phyloP scores from a whole-genome alignment of 768 basidiomycete species.

The Lactifluus piperatus region DNA sequence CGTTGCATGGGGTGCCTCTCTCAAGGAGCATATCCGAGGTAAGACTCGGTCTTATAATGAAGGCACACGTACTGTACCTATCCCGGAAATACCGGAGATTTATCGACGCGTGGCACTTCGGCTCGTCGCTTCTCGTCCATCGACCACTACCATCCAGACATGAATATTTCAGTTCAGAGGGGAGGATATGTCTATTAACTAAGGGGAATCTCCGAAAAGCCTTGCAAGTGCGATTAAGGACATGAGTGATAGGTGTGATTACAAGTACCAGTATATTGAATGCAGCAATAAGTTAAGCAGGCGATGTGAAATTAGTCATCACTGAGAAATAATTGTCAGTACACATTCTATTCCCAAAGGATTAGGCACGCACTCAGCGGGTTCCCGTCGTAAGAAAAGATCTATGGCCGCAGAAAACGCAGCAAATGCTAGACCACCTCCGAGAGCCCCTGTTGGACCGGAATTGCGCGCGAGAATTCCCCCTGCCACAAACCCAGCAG shows the following conservation, averaged over 20 bases:
- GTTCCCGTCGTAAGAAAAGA: slow-evolving; percentile 68
- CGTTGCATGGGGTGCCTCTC: neutral
- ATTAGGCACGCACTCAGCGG: slow-evolving; percentile 53
- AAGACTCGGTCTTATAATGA: neutral
- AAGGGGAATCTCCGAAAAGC: neutral
- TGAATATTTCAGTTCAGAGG: neutral
- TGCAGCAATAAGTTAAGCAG: slow-evolving; percentile 3
- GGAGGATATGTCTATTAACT: neutral
- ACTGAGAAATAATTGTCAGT: slow-evolving; percentile 4
- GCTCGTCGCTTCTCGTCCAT: neutral
- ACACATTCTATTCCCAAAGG: neutral
- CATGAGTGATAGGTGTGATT: neutral
- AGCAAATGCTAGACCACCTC: slow-evolving; percentile 86
- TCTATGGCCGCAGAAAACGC: slow-evolving; percentile 92
- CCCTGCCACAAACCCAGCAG: slow-evolving; percentile 82
- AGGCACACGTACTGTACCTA: too few relatives aligned
- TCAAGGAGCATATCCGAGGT: neutral
- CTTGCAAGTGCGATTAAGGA: neutral
- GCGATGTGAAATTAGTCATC: slow-evolving; percentile 7
- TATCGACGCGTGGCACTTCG: neutral
- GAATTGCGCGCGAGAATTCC: slow-evolving; percentile 82
- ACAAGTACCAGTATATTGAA: slow-evolving; percentile 1
- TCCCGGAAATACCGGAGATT: neutral
- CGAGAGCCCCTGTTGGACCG: slow-evolving; percentile 78
- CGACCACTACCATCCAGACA: too few relatives aligned